Base-by-base conservation (phyloP, 768 basidiomycete genomes). In the Rhodosporidiobolus sp. region DNA sequence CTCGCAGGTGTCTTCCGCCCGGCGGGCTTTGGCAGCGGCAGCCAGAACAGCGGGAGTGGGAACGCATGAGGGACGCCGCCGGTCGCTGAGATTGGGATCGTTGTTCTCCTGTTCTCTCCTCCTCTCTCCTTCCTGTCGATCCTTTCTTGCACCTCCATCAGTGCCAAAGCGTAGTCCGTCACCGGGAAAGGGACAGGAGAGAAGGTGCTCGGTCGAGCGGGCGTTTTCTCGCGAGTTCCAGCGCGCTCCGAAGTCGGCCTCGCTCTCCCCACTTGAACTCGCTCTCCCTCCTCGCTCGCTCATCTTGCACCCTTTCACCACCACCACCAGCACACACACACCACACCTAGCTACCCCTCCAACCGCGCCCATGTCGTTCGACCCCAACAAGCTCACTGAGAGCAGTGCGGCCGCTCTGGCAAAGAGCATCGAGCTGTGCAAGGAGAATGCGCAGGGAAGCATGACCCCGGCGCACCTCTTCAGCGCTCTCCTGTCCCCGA, bases 401-500 rank as follows among this genome's bases (percentile, higher is more conserved):
- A 34, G 53, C 8, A 28, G 52, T 2, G 34, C 56, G 4, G 30
- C 34, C 4, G 62, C 61, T 1, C 34, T 76, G n/a, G 38, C 58
- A 43, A 46, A 28, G 0, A 69, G 72, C 4, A 43, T 74, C 46
- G 52, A 56, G 26, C 66, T 73, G 50, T 69, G 72, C 9, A 71
- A 74, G 53, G 65, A 67, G n/a, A 74, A 73, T 35, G 30, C 38
- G 12, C 73, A 77, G 63, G 55, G 67, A 10, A 46, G 55, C 24
- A 55, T 74, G 49, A 48, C 76, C 0, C 94, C 95, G 34, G 87
- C 86, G 0, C 95, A 98, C 81, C 80, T 98, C 20, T 91, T 89
- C 0, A 88, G 87, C 52, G 88, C 86, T 6, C 85, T 98, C 53
- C 84, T 95, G 72, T 89, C 91, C 68, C 91, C 92, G 75, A 83